phyloP scores from a whole-genome alignment of 257 asterid genomes.

The Solanum chiquidenum region DNA sequence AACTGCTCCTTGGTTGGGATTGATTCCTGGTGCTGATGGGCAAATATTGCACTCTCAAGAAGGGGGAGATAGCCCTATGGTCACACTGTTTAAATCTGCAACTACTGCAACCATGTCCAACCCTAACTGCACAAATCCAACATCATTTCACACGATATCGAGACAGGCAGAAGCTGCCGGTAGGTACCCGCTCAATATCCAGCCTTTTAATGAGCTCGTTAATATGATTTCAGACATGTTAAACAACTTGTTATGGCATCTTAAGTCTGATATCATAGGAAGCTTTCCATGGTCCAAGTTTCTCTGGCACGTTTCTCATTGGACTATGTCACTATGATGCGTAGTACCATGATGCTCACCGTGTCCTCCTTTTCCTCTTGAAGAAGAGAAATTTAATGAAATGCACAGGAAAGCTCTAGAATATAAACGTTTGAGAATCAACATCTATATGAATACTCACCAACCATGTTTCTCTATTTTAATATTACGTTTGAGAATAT shows the following conservation, averaged over 20 bases:
- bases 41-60: constrained; percentile 69
- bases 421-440: neutral
- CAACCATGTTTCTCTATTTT: neutral
- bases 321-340: neutral
- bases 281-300: neutral
- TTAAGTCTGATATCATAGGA: neutral
- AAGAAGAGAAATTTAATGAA: neutral
- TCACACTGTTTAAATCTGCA: constrained; percentile 71
- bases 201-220: neutral
- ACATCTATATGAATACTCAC: neutral
- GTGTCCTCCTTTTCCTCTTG: neutral
- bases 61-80: constrained; percentile 77
- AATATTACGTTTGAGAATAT: neutral
- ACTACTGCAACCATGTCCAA: constrained; percentile 56
- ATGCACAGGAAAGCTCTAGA: neutral
- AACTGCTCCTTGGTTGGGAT: constrained; percentile 97
- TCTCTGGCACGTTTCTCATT: neutral
- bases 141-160: constrained; percentile 63
- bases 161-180: constrained; percentile 99
- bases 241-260: neutral
- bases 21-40: constrained; percentile 87
- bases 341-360: neutral
- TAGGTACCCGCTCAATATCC: constrained; percentile 14
- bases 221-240: neutral
- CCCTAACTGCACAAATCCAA: constrained; percentile 51